Base-by-base conservation (phyloP, 2,329 filamentous ascomycete species). In the Coniochaeta ligniaria region DNA sequence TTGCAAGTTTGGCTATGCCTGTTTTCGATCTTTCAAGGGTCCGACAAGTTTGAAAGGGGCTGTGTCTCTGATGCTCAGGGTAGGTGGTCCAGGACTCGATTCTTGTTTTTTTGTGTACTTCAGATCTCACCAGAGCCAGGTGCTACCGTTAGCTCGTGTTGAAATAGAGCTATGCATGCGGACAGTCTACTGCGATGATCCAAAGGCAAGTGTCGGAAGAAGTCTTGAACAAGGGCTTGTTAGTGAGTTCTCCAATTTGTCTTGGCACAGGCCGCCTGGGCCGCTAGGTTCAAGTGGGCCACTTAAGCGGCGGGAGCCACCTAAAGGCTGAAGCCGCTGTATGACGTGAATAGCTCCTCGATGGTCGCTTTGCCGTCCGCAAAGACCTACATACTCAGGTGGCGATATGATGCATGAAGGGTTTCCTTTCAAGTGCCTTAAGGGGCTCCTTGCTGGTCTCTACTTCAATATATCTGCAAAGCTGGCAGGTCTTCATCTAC, bases 1-100 rank as follows among this genome's bases (percentile, higher is more conserved):
- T 81, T 6, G 4, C 20, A 43, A 43, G 38, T 14, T 12, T 5
- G 35, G 12, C 31, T 33, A 9, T 33, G 31, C 9, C 31, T 9
- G 31, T 33, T 9, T 33, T 36, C 35, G 12, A 36, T 36, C 31
- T 31, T 31, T 9, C 28, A 31, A 36, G 35, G 6, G 35, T 8
- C 35, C 35, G 12, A 14, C 35, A 36, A 36, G 12, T 36, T 36
- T 36, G 35, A 8, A 12, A 36, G 35, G 6, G 3, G 12, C 12
- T 9, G 35, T 36, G 35, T 36, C 35, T n/a, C 35, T 7, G 35
- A 36, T 9, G 8, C 6, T 36, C 35, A 9, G 12, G 6, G 35
- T n/a, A 41, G 3, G 17, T 16, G 38, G 17, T 6, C 17, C 17
- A 41, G 6, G 38, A 41, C 16, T n/a, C 38, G 38, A 41, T 41